phyloP scores from a whole-genome alignment of 176 grass and related monocot genomes.

The Alloteropsis semialata region DNA sequence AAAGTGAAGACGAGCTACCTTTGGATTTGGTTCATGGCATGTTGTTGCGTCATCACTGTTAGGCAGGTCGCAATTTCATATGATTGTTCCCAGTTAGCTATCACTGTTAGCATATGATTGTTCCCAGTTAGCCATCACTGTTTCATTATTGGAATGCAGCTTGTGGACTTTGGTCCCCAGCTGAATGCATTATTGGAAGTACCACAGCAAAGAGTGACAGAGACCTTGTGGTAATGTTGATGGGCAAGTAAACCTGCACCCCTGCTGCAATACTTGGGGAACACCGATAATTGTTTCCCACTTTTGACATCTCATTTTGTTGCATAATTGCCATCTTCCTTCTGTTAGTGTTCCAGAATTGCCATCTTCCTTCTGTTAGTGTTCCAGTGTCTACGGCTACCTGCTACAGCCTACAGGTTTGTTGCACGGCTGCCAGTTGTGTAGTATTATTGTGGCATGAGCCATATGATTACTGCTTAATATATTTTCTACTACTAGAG shows the following conservation, averaged over 20 bases:
- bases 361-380: not conserved
- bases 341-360: not conserved
- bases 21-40: not conserved
- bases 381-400: not conserved
- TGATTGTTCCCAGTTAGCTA: not conserved
- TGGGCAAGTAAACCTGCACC: not conserved
- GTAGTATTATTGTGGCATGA: not conserved
- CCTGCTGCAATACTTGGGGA: not conserved
- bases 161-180: not conserved
- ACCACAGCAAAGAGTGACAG: not conserved
- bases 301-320: not conserved
- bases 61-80: not conserved
- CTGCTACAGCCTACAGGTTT: not conserved
- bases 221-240: not conserved
- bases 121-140: not conserved
- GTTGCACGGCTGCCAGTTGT: not conserved
- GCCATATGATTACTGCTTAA: not conserved
- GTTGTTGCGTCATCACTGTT: not conserved
- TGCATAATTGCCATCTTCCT: not conserved
- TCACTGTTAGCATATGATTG: not conserved
- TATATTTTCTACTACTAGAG: not conserved
- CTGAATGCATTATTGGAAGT: not conserved
- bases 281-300: not conserved
- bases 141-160: constrained; percentile 5
- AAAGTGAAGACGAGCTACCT: not conserved